A percentile compares a stretch with the other conserved stretches of the same genome.
Evolutionary conservation across 2,329 filamentous ascomycete genomes (phyloP).

Genomic region (Didymella pomorum): DNA sequence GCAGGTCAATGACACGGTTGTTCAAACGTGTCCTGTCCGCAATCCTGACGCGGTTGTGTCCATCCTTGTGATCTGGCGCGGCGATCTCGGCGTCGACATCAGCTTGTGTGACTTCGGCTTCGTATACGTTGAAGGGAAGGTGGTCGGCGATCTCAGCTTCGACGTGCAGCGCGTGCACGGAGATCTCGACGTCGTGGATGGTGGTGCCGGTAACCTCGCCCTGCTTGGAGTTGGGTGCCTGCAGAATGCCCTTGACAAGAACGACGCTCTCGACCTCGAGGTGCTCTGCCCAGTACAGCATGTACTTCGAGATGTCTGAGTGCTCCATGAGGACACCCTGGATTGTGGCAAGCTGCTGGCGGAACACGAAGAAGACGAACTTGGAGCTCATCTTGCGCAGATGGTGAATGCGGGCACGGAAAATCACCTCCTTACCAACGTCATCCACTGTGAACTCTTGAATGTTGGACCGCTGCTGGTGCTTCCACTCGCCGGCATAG

Average conservation of each 20-base stretch:
- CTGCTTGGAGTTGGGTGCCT: slow-evolving; percentile 70
- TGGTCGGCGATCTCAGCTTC: slow-evolving; percentile 68
- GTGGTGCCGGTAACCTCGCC: slow-evolving; percentile 77
- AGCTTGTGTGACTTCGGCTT: slow-evolving; percentile 69
- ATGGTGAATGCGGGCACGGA: slow-evolving; percentile 78
- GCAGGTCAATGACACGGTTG: slow-evolving; percentile 83
- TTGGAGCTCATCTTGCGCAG: slow-evolving; percentile 82
- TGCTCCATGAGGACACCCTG: slow-evolving; percentile 79
- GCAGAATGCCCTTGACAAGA: slow-evolving; percentile 75
- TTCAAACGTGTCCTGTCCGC: slow-evolving; percentile 76
- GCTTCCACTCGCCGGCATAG: slow-evolving; percentile 61
- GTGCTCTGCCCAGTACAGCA: slow-evolving; percentile 88
- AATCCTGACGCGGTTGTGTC: slow-evolving; percentile 66
- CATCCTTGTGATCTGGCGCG: slow-evolving; percentile 64
- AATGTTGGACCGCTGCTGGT: slow-evolving; percentile 59
- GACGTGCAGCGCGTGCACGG: slow-evolving; percentile 71
- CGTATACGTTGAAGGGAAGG: slow-evolving; percentile 73
- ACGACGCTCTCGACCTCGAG: slow-evolving; percentile 81
- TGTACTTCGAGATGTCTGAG: slow-evolving; percentile 71
- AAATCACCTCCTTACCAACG: slow-evolving; percentile 67
- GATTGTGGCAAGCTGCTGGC: slow-evolving; percentile 82
- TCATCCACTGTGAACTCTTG: slow-evolving; percentile 61
- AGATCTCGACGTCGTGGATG: slow-evolving; percentile 78
- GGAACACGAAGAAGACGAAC: slow-evolving; percentile 84
- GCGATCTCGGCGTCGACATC: slow-evolving; percentile 61